Evolutionary conservation across 306 rosid genomes (phyloP).

Genomic region (Purshia tridentata): DNA sequence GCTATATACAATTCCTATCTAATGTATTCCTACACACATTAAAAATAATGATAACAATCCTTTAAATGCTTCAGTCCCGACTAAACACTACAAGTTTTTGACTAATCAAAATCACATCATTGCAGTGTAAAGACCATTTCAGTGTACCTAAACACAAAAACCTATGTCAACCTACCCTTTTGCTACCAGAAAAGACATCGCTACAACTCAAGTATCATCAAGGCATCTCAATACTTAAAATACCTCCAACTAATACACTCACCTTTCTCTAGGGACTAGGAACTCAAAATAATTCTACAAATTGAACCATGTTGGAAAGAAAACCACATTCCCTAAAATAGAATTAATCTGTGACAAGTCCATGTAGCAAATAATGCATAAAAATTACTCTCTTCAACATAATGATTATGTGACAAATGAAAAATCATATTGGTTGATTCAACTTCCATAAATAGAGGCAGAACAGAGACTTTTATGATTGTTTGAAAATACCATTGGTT

Average conservation of each 20-base stretch:
- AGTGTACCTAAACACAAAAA: not conserved
- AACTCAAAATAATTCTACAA: not conserved
- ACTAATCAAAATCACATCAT: no score
- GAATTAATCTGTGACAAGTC: not conserved
- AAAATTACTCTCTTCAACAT: no score
- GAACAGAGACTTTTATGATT: not conserved
- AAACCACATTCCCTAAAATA: not conserved
- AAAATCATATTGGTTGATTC: not conserved
- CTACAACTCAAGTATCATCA: not conserved
- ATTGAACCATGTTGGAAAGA: not conserved
- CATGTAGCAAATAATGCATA: not conserved
- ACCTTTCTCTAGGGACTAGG: not conserved
- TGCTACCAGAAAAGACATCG: not conserved
- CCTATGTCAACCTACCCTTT: not conserved
- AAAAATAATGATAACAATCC: no score
- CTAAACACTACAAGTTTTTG: no score
- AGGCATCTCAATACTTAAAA: not conserved
- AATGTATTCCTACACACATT: no score
- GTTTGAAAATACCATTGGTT: not conserved
- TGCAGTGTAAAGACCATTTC: not conserved
- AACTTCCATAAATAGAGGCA: not conserved
- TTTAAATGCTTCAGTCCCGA: no score
- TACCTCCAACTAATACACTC: not conserved
- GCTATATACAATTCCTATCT: no score
- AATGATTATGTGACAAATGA: no score